Conservation (phyloP, 352 stramenopile genomes). For the Phytopythium litorale region DNA sequence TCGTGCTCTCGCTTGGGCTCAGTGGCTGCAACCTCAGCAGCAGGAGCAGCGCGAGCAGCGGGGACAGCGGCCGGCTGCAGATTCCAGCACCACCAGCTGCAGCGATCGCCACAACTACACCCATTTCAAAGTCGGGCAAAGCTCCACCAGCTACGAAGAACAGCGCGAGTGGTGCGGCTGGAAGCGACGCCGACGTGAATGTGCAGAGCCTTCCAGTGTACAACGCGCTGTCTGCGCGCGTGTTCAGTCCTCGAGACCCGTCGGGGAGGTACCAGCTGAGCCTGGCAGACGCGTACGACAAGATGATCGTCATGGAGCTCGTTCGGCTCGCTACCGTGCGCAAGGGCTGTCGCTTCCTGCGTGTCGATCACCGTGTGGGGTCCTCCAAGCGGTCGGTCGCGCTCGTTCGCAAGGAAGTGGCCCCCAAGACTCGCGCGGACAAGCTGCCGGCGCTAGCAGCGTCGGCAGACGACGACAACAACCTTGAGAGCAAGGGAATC, state of each 20-base stretch:
- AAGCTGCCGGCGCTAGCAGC: background rate
- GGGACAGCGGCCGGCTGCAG: conserved; percentile 1
- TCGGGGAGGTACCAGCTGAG: conserved; percentile 68
- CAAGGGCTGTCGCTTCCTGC: conserved; percentile 71
- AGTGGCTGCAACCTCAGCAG: conserved; percentile 56
- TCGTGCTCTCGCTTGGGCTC: conserved; percentile 55
- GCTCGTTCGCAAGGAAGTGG: conserved; percentile 47
- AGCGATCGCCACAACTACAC: conserved; percentile 1
- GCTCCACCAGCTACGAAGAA: background rate
- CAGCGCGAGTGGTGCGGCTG: background rate
- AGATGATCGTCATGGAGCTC: conserved; percentile 74
- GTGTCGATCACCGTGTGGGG: conserved; percentile 46
- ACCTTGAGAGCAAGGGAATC: conserved; percentile 47
- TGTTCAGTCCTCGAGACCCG: conserved; percentile 75
- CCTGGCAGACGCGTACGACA: conserved; percentile 65
- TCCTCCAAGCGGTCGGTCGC: conserved; percentile 33
- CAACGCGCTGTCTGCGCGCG: conserved; percentile 19
- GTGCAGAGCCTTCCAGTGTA: conserved; percentile 39
- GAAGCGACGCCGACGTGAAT: conserved; percentile 19
- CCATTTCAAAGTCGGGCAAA: background rate
- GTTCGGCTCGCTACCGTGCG: conserved; percentile 63
- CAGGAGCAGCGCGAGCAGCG: conserved; percentile 12
- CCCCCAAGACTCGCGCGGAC: background rate
- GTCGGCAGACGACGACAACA: conserved; percentile 29
- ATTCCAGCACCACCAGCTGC: background rate